phyloP scores from a whole-genome alignment of 2,329 filamentous ascomycete species.

The Ophiostoma tasmaniense region DNA sequence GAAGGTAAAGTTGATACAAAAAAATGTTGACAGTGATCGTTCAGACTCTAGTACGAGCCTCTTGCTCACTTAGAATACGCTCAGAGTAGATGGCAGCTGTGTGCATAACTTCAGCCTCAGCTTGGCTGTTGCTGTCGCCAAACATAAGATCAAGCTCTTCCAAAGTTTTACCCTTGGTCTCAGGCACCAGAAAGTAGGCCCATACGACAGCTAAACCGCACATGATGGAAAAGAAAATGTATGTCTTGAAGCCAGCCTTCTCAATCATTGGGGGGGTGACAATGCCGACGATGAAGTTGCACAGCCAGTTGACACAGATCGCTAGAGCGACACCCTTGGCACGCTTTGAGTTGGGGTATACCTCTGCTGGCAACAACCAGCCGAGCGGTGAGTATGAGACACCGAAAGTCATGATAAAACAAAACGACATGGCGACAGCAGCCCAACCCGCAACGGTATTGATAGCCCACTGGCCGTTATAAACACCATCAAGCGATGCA shows the following conservation, averaged over 20 bases:
- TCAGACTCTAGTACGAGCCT: no score
- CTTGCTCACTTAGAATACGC: no score
- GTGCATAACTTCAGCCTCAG: no score
- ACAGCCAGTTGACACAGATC: neutral
- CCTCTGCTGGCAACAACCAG: neutral
- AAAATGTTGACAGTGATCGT: no score
- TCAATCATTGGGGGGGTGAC: neutral
- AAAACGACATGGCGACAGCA: neutral
- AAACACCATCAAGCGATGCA: neutral
- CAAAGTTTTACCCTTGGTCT: constrained; percentile 16
- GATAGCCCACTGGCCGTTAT: neutral
- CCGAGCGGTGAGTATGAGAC: neutral
- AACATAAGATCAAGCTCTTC: constrained; percentile 11
- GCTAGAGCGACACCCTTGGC: neutral
- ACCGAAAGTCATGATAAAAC: neutral
- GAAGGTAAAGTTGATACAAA: no score
- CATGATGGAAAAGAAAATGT: constrained; percentile 17
- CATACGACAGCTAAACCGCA: constrained; percentile 9
- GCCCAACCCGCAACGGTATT: neutral
- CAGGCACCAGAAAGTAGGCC: constrained; percentile 12
- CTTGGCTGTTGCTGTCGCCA: constrained; percentile 21
- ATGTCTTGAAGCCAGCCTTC: neutral
- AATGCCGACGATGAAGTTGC: neutral
- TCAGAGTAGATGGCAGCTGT: no score
- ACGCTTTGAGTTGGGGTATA: neutral